These are phyloP conservation scores for Trametes polyzona DNA, from an alignment of 1,284 basidiomycete genomes.

Conservation along the genomic window DNA sequence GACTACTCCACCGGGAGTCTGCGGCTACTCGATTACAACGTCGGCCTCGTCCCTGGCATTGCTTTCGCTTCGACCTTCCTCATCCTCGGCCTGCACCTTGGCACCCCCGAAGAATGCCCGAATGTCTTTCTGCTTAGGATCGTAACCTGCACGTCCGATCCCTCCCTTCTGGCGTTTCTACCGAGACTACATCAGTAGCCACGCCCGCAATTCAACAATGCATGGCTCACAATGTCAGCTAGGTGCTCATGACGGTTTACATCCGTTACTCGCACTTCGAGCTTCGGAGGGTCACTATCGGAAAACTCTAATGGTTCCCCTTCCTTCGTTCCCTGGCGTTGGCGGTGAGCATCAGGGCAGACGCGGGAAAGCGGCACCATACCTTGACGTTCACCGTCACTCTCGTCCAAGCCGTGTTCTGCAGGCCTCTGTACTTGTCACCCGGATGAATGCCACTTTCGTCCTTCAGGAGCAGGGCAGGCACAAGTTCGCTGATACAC, in stretches of 20 bases:
- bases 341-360: neutral
- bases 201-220: neutral
- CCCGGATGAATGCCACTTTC: slow-evolving; percentile 35
- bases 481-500: slow-evolving; percentile 70
- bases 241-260: slow-evolving; percentile 63
- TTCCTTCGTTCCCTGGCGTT: slow-evolving; percentile 35
- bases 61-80: slow-evolving; percentile 38
- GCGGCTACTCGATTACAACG: slow-evolving; percentile 28
- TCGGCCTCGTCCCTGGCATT: slow-evolving; percentile 38
- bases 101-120: slow-evolving; percentile 76
- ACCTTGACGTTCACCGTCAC: slow-evolving; percentile 56
- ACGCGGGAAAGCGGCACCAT: neutral
- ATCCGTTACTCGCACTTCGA: slow-evolving; percentile 51
- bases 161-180: slow-evolving; percentile 82
- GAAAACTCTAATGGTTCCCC: slow-evolving; percentile 32
- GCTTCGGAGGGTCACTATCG: slow-evolving; percentile 35
- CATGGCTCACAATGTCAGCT: slow-evolving; percentile 53
- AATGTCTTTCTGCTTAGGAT: slow-evolving; percentile 77
- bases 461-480: slow-evolving; percentile 50
- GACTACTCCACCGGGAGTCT: neutral
- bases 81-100: slow-evolving; percentile 15
- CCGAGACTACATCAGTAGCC: neutral
- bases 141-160: slow-evolving; percentile 71
- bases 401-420: slow-evolving; percentile 75
- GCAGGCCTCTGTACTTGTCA: slow-evolving; percentile 54